These are phyloP conservation scores for Salix viminalis DNA, from an alignment of 345 rosid species.

Conservation along the genomic window DNA sequence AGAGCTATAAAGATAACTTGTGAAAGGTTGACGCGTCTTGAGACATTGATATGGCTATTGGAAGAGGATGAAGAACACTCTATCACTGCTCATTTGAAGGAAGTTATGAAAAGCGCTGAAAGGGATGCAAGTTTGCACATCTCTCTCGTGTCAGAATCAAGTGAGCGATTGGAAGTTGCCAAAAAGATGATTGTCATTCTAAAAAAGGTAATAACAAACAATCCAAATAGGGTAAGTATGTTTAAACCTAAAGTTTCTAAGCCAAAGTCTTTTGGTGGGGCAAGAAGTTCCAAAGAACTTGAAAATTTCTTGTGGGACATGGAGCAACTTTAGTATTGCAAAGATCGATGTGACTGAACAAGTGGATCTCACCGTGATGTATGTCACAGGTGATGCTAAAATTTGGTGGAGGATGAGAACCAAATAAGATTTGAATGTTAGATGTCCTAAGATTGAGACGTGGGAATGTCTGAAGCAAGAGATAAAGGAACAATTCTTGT, in stretches of 20 bases:
- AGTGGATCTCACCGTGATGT: not conserved
- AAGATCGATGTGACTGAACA: not conserved
- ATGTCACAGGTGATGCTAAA: not conserved
- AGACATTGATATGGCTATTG: too few relatives aligned
- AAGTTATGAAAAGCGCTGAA: not conserved
- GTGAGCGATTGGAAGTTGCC: fast-evolving
- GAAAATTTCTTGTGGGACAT: not conserved
- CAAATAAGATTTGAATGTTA: fast-evolving
- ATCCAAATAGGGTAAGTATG: not conserved
- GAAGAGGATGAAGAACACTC: not conserved
- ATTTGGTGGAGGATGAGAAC: not conserved
- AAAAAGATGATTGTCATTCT: not conserved
- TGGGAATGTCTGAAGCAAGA: not conserved
- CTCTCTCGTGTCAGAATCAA: too few relatives aligned
- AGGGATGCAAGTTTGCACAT: not conserved
- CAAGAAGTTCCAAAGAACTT: too few relatives aligned
- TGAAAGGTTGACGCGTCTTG: not conserved
- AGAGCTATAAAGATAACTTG: too few relatives aligned
- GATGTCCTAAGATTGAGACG: not conserved
- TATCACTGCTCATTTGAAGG: not conserved
- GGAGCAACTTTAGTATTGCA: not conserved
- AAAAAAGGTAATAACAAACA: too few relatives aligned
- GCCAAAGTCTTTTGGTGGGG: not conserved
- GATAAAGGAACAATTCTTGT: not conserved
- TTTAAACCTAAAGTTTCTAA: not conserved